Evolutionary conservation across 495 filamentous ascomycete genomes (phyloP), one percentile per base, ranked within the genome.

Genomic region (Melanomma pulvis-pyrius): DNA sequence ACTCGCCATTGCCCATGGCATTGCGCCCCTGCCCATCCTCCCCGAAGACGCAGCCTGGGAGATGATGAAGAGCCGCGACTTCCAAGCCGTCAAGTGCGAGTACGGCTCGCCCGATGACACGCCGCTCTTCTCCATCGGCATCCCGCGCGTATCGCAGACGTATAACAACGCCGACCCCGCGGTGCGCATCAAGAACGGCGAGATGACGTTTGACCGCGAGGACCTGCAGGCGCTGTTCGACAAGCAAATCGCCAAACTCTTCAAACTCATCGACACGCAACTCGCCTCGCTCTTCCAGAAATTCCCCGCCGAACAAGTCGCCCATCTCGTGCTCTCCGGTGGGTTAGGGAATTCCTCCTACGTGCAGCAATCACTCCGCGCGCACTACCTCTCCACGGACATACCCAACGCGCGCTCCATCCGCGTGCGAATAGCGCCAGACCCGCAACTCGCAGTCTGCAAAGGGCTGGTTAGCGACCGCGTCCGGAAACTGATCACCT

Each of bases 321-420:
- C 71, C 32, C 82, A 87, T 60, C 75, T 88, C 30, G 79, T 90
- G 4, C 76, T 90, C 7, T 88, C 86, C 0, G 87, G 87, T 4
- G 87, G 87, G 1, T 82, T 89, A 4, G 86, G 87, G 13, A 87
- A 86, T 69, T 88, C 85, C 0, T 75, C 80, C n/a, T 89, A 90
- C 64, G 80, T 90, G 8, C 74, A 78, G 58, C 30, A 72, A 7
- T 49, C 57, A 39, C 70, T 80, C 11, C 21, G 49, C 13, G 46
- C 39, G 15, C 71, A 68, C 48, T 79, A 74, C 65, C 49, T 44
- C 13, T 2, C 72, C 17, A 62, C 71, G 13, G 19, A 19, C 12
- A 15, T 47, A 8, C 63, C 63, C 25, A 67, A 70, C 62, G 65
- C 70, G 51, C 52, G 48, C n/a, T 19, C 49, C 19, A 74, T 76